phyloP scores from a whole-genome alignment of 768 basidiomycete species.

The Gloeopeniophorella convolvens region DNA sequence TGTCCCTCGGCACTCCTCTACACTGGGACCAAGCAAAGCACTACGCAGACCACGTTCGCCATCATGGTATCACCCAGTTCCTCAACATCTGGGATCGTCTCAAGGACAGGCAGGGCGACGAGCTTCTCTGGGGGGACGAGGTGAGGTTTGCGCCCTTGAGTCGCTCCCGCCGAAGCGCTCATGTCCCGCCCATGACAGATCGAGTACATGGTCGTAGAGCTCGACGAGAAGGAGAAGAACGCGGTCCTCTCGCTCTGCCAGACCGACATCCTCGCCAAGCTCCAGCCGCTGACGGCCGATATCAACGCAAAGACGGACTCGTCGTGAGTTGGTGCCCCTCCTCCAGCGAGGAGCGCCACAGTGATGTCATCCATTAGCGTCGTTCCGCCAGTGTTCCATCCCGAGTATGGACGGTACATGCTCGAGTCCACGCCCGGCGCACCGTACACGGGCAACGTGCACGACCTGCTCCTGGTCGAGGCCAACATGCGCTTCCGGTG shows the following conservation, averaged over 20 bases:
- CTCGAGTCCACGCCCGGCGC: slow-evolving; percentile 95
- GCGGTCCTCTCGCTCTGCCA: slow-evolving; percentile 92
- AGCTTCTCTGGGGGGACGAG: slow-evolving; percentile 98
- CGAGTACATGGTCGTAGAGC: slow-evolving; percentile 91
- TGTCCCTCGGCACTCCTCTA: slow-evolving; percentile 90
- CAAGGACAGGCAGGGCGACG: slow-evolving; percentile 87
- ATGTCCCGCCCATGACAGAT: slow-evolving; percentile 43
- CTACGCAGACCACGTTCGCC: slow-evolving; percentile 82
- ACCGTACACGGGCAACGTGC: slow-evolving; percentile 85
- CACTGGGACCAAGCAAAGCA: slow-evolving; percentile 86
- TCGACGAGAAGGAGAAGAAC: slow-evolving; percentile 71
- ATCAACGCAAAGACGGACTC: slow-evolving; percentile 55
- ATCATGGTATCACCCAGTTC: slow-evolving; percentile 93
- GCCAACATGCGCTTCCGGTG: slow-evolving; percentile 91
- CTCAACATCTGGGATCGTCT: slow-evolving; percentile 87
- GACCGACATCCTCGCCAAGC: slow-evolving; percentile 83
- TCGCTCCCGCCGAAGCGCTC: background rate
- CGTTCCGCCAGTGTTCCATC: slow-evolving; percentile 75
- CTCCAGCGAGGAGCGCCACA: background rate
- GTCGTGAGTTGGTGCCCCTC: slow-evolving; percentile 38
- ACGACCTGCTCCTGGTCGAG: slow-evolving; percentile 86
- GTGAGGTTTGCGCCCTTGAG: slow-evolving; percentile 35
- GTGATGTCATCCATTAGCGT: slow-evolving; percentile 2
- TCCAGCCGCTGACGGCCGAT: slow-evolving; percentile 59
- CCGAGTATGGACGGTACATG: slow-evolving; percentile 99